Conservation (phyloP, 805 yeast genomes). For the Wickerhamiella bombiphila region DNA sequence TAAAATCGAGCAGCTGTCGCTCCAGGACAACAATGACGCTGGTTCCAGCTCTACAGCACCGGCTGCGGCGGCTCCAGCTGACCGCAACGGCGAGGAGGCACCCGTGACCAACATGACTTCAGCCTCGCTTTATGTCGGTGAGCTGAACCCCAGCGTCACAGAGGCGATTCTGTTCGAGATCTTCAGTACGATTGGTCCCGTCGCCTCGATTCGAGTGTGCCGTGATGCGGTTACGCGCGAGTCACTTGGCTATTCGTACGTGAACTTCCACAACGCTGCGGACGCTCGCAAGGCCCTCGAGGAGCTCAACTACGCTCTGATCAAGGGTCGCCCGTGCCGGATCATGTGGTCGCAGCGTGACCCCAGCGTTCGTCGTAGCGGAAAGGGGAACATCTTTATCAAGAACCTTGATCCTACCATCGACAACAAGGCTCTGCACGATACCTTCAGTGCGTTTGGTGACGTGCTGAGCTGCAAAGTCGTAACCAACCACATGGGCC, state of each 20-base stretch:
- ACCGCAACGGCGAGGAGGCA: constrained; percentile 18
- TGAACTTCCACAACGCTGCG: constrained; percentile 75
- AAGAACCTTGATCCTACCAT: constrained; percentile 97
- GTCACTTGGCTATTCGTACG: constrained; percentile 96
- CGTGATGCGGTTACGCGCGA: constrained; percentile 96
- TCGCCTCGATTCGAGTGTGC: constrained; percentile 94
- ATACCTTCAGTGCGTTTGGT: constrained; percentile 95
- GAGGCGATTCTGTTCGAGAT: constrained; percentile 92
- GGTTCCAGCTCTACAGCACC: constrained; percentile 12
- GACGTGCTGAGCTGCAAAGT: constrained; percentile 92
- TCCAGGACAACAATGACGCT: constrained; percentile 11
- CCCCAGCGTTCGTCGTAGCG: constrained; percentile 86
- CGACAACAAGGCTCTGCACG: constrained; percentile 97
- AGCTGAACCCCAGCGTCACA: constrained; percentile 78
- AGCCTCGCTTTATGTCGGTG: constrained; percentile 94
- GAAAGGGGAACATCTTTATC: constrained; percentile 93
- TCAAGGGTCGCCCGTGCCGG: constrained; percentile 95
- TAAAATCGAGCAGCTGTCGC: constrained; percentile 23
- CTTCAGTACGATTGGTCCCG: constrained; percentile 89
- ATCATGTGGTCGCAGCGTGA: constrained; percentile 99
- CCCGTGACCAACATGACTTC: constrained; percentile 23
- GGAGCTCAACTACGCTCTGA: constrained; percentile 82
- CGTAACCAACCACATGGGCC: constrained; percentile 84
- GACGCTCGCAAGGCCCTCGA: constrained; percentile 93
- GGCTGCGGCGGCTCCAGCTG: constrained; percentile 15